Conservation (phyloP, 1,139 yeast species). For the Debaryomycetaceae sp. region DNA sequence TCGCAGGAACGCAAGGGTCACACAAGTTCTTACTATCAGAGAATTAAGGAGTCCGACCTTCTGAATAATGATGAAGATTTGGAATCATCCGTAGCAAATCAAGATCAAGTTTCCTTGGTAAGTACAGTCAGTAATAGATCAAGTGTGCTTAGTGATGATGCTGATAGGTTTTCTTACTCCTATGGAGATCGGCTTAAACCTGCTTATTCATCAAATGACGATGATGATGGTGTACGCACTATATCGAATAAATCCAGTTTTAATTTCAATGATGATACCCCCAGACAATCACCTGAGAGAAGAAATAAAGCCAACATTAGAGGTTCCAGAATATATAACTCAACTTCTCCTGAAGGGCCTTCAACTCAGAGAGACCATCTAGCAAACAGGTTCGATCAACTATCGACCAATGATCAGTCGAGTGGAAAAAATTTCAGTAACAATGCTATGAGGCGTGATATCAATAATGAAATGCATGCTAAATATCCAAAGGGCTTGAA, state of each 20-base stretch:
- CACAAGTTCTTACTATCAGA: constrained; percentile 34
- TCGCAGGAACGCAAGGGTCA: constrained; percentile 3
- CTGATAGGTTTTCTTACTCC: not conserved
- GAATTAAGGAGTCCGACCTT: constrained; percentile 16
- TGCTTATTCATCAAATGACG: not conserved
- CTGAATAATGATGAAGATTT: constrained; percentile 9
- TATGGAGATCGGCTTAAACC: not conserved
- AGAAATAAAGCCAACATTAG: constrained; percentile 13
- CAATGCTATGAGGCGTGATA: not conserved
- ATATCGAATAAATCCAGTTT: constrained; percentile 8
- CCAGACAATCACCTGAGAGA: constrained; percentile 1
- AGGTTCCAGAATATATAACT: constrained; percentile 19
- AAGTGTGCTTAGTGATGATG: constrained; percentile 16
- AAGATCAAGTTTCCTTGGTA: constrained; percentile 15
- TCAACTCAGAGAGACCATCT: constrained; percentile 32
- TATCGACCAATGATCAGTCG: constrained; percentile 6
- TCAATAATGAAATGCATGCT: constrained; percentile 4
- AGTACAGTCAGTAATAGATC: constrained; percentile 28
- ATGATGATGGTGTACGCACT: not conserved
- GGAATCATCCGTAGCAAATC: constrained; percentile 6
- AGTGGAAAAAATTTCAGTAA: not conserved
- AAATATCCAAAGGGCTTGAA: constrained; percentile 16
- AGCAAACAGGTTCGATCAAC: constrained; percentile 16
- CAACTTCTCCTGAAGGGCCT: constrained; percentile 15
- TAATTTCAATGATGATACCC: constrained; percentile 8